Evolutionary conservation across 306 rosid genomes (phyloP).

Genomic region (Ormosia semicastrata): DNA sequence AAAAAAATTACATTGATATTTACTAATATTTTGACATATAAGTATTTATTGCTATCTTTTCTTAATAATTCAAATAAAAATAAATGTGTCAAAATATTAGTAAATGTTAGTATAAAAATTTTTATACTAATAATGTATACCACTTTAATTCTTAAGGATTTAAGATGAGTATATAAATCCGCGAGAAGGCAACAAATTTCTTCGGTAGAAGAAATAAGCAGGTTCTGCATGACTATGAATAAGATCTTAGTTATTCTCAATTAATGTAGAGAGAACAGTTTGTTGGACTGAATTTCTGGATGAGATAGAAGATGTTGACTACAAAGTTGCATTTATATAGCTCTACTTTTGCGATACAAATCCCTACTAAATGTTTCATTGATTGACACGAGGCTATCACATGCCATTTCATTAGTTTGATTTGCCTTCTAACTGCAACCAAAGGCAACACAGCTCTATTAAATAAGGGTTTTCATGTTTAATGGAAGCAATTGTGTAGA

Average conservation of each 20-base stretch:
- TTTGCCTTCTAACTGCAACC: background rate
- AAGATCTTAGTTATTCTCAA: background rate
- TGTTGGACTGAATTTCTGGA: background rate
- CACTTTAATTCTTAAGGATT: too few relatives aligned
- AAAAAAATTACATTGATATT: too few relatives aligned
- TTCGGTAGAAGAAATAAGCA: background rate
- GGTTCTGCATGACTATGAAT: background rate
- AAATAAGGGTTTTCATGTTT: background rate
- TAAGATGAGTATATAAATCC: background rate
- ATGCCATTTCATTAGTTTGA: background rate
- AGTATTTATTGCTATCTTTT: too few relatives aligned
- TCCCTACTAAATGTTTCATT: slow-evolving; percentile 8
- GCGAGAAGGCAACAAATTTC: background rate
- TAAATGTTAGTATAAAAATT: too few relatives aligned
- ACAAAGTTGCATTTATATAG: background rate
- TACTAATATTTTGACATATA: too few relatives aligned
- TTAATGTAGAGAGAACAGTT: background rate
- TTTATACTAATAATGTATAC: too few relatives aligned
- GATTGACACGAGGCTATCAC: slow-evolving; percentile 19
- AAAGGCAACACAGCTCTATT: background rate
- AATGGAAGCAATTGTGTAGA: background rate
- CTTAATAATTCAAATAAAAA: too few relatives aligned
- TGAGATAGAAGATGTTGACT: background rate
- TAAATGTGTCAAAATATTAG: too few relatives aligned
- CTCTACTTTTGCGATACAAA: background rate